Evolutionary conservation across 129 eudicot species (phyloP), one percentile per base, ranked within the genome.

Genomic region (Escallonia rubra): DNA sequence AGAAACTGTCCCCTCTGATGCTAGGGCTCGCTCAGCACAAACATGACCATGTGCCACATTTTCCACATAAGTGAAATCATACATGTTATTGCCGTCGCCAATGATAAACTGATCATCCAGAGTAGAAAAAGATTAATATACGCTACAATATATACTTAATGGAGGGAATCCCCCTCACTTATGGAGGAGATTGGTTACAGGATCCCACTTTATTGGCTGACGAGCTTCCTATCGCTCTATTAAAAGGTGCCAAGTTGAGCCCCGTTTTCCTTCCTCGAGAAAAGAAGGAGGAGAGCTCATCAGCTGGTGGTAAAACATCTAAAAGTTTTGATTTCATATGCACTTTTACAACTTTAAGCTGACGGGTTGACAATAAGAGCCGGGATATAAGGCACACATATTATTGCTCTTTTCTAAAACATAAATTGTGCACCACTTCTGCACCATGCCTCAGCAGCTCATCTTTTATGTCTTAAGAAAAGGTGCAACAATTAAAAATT

Each of bases 21-120:
- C 96, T 41, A 93, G 71, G 60, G 98, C 98, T 86, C 98, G 86
- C 78, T 93, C 96, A 52, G 98, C 98, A 78, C 98, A 93, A 68
- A 93, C 81, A 52, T 93, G 98, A 49, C 96, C 98, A 86, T 93
- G 98, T 67, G 96, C 98, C 77, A 89, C 98, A 78, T 92, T 92
- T 80, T 89, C 98, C 59, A 92, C 98, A 59, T 86, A 92, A 45
- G 98, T 92, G 79, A 86, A 86, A 65, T 93, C 98, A 76, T 89
- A 93, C 90, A 93, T 59, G 80, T 86, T 93, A 67, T 86, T 89
- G 15, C 98, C 98, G 69, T 86, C 79, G 52, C 98, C 98, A 59
- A 93, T 80, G 47, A 93, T 82, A 68, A 76, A 89, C 98, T 93
- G 90, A 6, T 46, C 64, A 57, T 68, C 41, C 45, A 76, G 44